Evolutionary conservation across 2,329 filamentous ascomycete species (phyloP).

Genomic region (Zalaria obscura): DNA sequence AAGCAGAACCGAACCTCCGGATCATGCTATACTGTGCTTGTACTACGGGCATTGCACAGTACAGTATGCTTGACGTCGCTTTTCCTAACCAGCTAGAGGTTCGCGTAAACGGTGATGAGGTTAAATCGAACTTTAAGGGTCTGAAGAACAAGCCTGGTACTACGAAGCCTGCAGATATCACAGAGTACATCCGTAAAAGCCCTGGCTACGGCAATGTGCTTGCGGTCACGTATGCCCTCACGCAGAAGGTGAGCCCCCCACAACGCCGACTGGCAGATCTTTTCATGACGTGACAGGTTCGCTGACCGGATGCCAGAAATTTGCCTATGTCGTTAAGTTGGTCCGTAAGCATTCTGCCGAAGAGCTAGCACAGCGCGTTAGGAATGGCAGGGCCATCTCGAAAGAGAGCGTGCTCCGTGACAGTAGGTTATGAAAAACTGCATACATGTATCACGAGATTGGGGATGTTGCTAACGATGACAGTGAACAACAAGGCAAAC

Average conservation of each 20-base stretch:
- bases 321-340: constrained; percentile 52
- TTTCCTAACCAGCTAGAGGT: constrained; percentile 91
- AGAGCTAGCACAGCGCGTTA: constrained; percentile 55
- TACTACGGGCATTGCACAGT: constrained; percentile 34
- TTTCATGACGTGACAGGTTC: background rate
- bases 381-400: constrained; percentile 55
- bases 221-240: constrained; percentile 83
- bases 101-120: constrained; percentile 73
- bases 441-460: background rate
- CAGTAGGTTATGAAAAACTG: constrained; percentile 41
- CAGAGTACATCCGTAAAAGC: constrained; percentile 55
- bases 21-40: constrained; percentile 75
- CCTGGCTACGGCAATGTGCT: constrained; percentile 61
- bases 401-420: constrained; percentile 73
- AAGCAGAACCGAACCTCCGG: constrained; percentile 46
- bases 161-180: constrained; percentile 86
- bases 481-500: constrained; percentile 67
- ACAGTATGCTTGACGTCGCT: constrained; percentile 51
- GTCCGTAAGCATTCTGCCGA: constrained; percentile 60
- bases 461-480: background rate
- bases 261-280: background rate
- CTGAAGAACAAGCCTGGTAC: constrained; percentile 94
- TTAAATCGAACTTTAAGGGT: constrained; percentile 86
- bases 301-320: constrained; percentile 18
- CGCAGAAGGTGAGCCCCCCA: constrained; percentile 53